Conservation (phyloP, 768 basidiomycete genomes). For the Coprinopsis strossmayeri region DNA sequence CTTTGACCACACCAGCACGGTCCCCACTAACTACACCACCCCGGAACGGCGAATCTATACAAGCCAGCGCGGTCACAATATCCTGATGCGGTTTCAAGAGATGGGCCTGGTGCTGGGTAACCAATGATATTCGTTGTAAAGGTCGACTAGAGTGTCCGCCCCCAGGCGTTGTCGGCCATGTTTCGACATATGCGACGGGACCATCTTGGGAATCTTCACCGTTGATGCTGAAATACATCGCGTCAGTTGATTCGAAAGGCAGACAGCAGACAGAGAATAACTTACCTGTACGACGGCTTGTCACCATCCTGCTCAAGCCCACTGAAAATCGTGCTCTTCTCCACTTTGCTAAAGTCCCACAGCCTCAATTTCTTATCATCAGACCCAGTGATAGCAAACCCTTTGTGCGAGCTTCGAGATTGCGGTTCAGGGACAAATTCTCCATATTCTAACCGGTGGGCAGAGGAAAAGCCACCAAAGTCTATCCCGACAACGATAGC, state of each 20-base stretch:
- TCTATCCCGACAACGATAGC: constrained; percentile 67
- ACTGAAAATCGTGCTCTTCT: constrained; percentile 73
- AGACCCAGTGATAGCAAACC: constrained; percentile 83
- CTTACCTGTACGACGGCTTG: constrained; percentile 70
- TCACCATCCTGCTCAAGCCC: constrained; percentile 73
- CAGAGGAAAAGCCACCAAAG: constrained; percentile 62
- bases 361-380: constrained; percentile 83
- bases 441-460: constrained; percentile 46
- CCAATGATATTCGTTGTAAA: constrained; percentile 68
- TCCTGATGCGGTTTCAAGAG: constrained; percentile 87
- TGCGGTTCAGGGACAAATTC: constrained; percentile 32
- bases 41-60: constrained; percentile 88
- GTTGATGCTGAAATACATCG: not conserved
- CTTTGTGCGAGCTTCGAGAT: constrained; percentile 39
- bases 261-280: constrained; percentile 5
- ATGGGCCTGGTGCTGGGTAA: constrained; percentile 78
- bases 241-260: not conserved
- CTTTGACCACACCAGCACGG: constrained; percentile 82
- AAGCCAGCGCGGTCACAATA: constrained; percentile 76
- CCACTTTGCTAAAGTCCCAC: constrained; percentile 77
- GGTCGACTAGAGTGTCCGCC: constrained; percentile 57
- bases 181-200: constrained; percentile 52
- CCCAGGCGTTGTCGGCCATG: constrained; percentile 43
- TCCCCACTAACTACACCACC: constrained; percentile 93
- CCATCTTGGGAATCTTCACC: not conserved